Evolutionary conservation across 352 stramenopile species (phyloP).

Genomic region (Phytophthora pini): DNA sequence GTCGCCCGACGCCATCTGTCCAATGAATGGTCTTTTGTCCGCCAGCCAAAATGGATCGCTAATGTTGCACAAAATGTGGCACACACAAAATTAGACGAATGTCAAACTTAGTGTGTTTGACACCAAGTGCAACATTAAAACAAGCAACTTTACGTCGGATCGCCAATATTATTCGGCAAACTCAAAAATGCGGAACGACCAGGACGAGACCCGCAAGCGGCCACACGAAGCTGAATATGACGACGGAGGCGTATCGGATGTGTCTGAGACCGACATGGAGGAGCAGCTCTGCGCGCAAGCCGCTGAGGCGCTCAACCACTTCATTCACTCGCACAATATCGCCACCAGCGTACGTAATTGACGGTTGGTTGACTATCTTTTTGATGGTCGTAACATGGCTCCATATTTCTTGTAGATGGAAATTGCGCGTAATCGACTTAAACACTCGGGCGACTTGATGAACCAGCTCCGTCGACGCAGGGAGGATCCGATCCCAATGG

Average conservation of each 20-base stretch:
- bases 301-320: slow-evolving; percentile 70
- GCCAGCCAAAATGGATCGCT: slow-evolving; percentile 15
- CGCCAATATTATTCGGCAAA: slow-evolving; percentile 3
- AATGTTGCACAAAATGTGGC: neutral
- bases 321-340: slow-evolving; percentile 66
- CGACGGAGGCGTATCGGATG: slow-evolving; percentile 9
- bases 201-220: slow-evolving; percentile 21
- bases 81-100: neutral
- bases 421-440: slow-evolving; percentile 67
- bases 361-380: neutral
- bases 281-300: slow-evolving; percentile 78
- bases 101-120: neutral
- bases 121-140: slow-evolving; percentile 2
- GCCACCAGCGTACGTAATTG: slow-evolving; percentile 50
- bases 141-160: slow-evolving; percentile 1
- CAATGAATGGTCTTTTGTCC: slow-evolving; percentile 5
- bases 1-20: slow-evolving; percentile 21
- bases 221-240: slow-evolving; percentile 11
- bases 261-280: slow-evolving; percentile 63
- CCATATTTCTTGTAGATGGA: slow-evolving; percentile 39
- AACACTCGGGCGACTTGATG: slow-evolving; percentile 44
- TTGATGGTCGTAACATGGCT: slow-evolving; percentile 19
- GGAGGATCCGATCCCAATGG: slow-evolving; percentile 35
- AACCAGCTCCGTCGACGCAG: slow-evolving; percentile 29
- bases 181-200: slow-evolving; percentile 13